These are phyloP conservation scores for Backusella liffmaniae DNA, from an alignment of 192 early-diverging fungal genomes.

Conservation along the genomic window DNA sequence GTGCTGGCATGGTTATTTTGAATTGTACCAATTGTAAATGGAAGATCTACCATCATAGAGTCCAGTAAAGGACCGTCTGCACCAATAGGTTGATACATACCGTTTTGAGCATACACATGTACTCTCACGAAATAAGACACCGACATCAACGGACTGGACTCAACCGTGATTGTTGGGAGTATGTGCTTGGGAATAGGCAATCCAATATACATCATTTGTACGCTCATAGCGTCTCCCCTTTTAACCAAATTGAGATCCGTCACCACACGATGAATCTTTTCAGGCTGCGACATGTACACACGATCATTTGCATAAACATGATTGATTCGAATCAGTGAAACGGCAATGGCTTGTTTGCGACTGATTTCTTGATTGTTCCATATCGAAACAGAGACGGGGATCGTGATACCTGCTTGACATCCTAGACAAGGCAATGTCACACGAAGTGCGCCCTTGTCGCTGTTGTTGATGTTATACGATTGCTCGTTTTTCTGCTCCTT, in stretches of 20 bases:
- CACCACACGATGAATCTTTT: neutral
- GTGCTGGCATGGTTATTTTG: neutral
- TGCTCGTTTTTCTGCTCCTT: neutral
- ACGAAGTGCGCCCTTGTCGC: neutral
- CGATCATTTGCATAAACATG: neutral
- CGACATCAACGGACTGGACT: constrained; percentile 3
- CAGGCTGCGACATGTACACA: neutral
- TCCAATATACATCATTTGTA: neutral
- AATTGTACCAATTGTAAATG: neutral
- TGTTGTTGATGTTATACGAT: neutral
- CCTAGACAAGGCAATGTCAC: constrained; percentile 3
- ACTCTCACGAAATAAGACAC: constrained; percentile 13
- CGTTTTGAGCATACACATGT: neutral
- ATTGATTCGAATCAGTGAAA: constrained; percentile 2
- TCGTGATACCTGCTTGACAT: neutral
- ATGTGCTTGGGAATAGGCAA: neutral
- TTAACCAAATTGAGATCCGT: neutral
- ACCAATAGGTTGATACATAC: neutral
- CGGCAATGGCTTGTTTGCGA: neutral
- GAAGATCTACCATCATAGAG: constrained; percentile 7
- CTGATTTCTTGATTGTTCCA: neutral
- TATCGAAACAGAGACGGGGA: neutral
- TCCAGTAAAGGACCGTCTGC: neutral
- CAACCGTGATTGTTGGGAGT: neutral
- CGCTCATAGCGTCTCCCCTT: neutral